Base-by-base conservation (phyloP, 768 basidiomycete genomes). In the Xerocomellus dryophilus region DNA sequence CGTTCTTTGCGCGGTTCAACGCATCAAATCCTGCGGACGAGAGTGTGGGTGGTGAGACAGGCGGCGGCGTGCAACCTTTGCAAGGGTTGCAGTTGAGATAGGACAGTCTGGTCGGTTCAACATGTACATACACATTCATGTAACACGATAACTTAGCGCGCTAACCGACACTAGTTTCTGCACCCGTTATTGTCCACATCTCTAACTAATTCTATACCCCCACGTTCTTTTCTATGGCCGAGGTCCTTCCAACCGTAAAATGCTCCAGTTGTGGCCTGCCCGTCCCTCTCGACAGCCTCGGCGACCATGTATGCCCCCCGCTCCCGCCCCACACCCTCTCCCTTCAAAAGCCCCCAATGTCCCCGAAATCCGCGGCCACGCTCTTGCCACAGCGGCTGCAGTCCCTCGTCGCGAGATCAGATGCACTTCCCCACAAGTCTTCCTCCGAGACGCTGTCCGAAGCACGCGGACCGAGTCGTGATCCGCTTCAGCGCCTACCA, bases 211-310 rank as follows among this genome's bases (percentile, higher is more conserved):
- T 60, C 43, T 57, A 66, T 67, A 67, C 64, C 64, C 39, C 23
- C 47, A 51, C 62, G 14, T 47, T 66, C 58, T n/a, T 64, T 66
- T 62, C 46, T 47, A 70, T 72, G 69, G 54, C 53, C 48, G 83
- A 91, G 68, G 69, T 86, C 45, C 76, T 96, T 10, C 91, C 93
- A 6, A 77, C 84, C 3, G 86, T 94, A 56, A 95, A 88, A 68
- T 97, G 93, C 70, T 90, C 90, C 3, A 86, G 74, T 29, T 97
- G 93, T 67, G 74, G 75, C 61, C 73, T 75, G 9, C 82, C 80
- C 1, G 88, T 97, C 36, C 83, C 88, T 31, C 76, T 96, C 34
- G 73, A 78, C 43, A 78, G 84, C 43, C 83, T 96, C 34, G 84
- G 84, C 35, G 88, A 91, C 57, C 93, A 96, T 66, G 74, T 83